phyloP scores from a whole-genome alignment of 306 rosid genomes.

The Carpinus fangiana region DNA sequence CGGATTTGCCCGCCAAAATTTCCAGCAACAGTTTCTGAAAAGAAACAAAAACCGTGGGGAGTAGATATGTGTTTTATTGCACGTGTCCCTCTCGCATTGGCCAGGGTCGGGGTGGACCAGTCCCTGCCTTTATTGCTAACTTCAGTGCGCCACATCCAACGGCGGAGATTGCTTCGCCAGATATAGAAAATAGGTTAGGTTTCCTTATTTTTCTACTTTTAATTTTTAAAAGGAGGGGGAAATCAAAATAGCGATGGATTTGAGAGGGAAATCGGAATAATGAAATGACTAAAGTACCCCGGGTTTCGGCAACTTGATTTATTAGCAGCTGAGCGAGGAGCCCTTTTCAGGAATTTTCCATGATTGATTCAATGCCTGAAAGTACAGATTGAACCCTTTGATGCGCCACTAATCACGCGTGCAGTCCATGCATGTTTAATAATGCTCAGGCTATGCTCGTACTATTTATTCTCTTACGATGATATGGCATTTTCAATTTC shows the following conservation, averaged over 20 bases:
- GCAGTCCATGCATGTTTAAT: conserved; percentile 16
- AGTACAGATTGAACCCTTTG: conserved; percentile 27
- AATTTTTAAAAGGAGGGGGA: conserved; percentile 28
- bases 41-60: conserved; percentile 22
- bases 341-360: conserved; percentile 17
- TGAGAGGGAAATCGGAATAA: conserved; percentile 19
- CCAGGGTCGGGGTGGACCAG: neutral
- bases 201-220: conserved; percentile 8
- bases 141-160: conserved; percentile 27
- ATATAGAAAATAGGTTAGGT: neutral
- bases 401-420: conserved; percentile 28
- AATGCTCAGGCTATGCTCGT: neutral
- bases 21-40: conserved; percentile 31
- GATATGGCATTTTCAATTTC: too few species aligned
- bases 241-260: neutral
- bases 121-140: conserved; percentile 23
- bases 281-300: conserved; percentile 21
- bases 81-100: conserved; percentile 23
- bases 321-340: neutral
- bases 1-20: conserved; percentile 76
- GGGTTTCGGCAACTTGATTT: too few species aligned
- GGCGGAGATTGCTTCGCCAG: conserved; percentile 43
- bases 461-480: too few species aligned
- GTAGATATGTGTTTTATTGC: neutral
- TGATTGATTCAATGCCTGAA: conserved; percentile 30